Base-by-base conservation (phyloP, 1,284 basidiomycete genomes). In the Pseudozyma sp. region DNA sequence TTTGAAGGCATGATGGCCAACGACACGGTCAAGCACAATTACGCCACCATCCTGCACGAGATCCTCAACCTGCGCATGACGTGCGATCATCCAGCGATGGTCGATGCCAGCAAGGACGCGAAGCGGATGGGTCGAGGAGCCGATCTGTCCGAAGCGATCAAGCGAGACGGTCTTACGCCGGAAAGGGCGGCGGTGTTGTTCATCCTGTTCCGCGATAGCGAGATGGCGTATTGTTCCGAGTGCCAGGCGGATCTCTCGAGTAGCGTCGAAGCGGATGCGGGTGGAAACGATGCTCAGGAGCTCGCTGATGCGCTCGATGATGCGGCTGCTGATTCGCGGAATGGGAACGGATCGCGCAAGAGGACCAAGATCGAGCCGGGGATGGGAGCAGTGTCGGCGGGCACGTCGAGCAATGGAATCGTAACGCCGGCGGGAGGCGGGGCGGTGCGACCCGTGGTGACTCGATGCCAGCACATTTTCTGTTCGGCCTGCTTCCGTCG, bases 11-110 rank as follows among this genome's bases (percentile, higher is more conserved):
- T 98, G 60, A 88, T 90, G 84, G 92, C 92, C 84, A 92, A 92
- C 78, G 92, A 95, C 84, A 91, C 97, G 52, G 81, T 85, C 39
- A 93, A 94, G 90, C 95, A 95, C 89, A 97, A 97, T 84, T 98
- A 97, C 80, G 96, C 97, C 63, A 94, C 94, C 54, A 97, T 99
- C 78, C 86, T 99, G 73, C 95, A 97, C 86, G 95, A 96, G 87
- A 84, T 84, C 51, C 69, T 77, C 34, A 80, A 79, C 31, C 88
- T 99, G 40, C 92, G 97, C 42, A 94, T 99, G 87, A 97, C 97
- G 53, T 99, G 97, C 86, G 94, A 97, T 83, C 95, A 99, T 85
- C 92, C 90, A 76, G 94, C 95, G 78, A 88, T 99, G 37, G 93
- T 97, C 1, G 88, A 92, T 82, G 85, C 84, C 24, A 81, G 70